Percentiles rank a stretch among this genome's conserved stretches.
Conservation (phyloP, 2,329 filamentous ascomycete genomes). For the Nakataea oryzae region DNA sequence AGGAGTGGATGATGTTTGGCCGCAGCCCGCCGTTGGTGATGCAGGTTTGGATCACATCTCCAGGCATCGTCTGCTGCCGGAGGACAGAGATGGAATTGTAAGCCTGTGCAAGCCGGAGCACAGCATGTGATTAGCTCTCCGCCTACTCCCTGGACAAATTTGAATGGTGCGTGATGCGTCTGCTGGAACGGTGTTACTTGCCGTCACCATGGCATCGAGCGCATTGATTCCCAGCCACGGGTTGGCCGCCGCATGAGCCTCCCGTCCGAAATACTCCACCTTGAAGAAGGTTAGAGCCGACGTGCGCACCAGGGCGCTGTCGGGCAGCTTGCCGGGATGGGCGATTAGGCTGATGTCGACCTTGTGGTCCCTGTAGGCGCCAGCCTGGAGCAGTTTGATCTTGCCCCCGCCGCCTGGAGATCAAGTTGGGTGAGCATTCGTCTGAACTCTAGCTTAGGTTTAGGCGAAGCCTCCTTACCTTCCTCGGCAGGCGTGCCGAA, state of each 20-base stretch:
- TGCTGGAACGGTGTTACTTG: background rate
- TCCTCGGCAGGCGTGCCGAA: conserved; percentile 45
- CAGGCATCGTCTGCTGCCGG: conserved; percentile 43
- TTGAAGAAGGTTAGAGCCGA: conserved; percentile 37
- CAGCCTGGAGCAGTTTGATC: conserved; percentile 31
- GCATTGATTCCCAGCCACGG: conserved; percentile 52
- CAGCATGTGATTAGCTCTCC: conserved; percentile 28
- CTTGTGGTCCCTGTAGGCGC: conserved; percentile 27
- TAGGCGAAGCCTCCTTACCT: conserved; percentile 1
- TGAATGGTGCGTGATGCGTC: conserved; percentile 10
- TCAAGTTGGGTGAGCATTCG: conserved; percentile 13
- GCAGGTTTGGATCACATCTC: conserved; percentile 37
- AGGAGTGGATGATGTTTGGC: conserved; percentile 47
- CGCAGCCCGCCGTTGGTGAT: conserved; percentile 41
- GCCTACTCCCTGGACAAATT: conserved; percentile 14
- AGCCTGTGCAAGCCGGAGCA: conserved; percentile 31
- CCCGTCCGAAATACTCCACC: conserved; percentile 41
- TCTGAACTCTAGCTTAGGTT: background rate
- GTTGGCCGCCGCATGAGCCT: conserved; percentile 48
- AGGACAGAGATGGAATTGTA: conserved; percentile 39
- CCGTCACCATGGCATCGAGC: conserved; percentile 42
- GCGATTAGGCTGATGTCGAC: conserved; percentile 28
- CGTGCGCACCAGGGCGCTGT: conserved; percentile 38
- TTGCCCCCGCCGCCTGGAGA: conserved; percentile 30
- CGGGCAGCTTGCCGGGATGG: conserved; percentile 29